Evolutionary conservation across 345 rosid species (phyloP), one percentile per base, ranked within the genome.

Genomic region (Lepidium africanum): DNA sequence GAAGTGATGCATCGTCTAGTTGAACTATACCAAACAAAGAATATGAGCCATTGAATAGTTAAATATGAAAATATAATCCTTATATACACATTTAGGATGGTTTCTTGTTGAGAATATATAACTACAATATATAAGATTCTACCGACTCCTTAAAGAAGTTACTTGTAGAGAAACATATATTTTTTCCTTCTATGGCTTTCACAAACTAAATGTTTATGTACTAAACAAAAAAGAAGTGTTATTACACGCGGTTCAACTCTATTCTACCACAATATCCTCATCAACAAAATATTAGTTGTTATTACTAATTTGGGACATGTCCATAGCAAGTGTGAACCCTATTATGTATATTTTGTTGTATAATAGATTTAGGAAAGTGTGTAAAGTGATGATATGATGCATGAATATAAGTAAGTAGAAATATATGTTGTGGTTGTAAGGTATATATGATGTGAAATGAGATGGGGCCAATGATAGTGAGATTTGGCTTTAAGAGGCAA

Each of bases 381-480:
- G 42, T 35, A 48, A 63, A 58, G 2, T 30, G 59, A 33, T 17
- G 7, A 65, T 65, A 64, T 64, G 33, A 72, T 63, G 52, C 59
- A 65, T 72, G 76, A 63, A 72, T 49, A 52, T 64, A 53, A 56
- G 46, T 56, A 72, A 64, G 71, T 64, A 72, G 27, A 19, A 45
- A 47, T 7, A 19, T 43, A 47, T 7, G 3, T 56, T 57, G 70
- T 71, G 69, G 54, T 53, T 62, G 76, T 63, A 71, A 30, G 70
- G 70, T 63, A 63, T 54, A 50, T 51, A 36, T 73, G 67, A 65
- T 73, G 60, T 73, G 66, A 59, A 58, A 41, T 41, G 41, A 65
- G 65, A 65, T 72, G 73, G 71, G 55, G 2, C 72, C 77, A 67
- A 23, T 42, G 76, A 56, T 19, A 65, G 48, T 48, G 76, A 65